Evolutionary conservation across 345 rosid species (phyloP).

Genomic region (Laguncularia racemosa): DNA sequence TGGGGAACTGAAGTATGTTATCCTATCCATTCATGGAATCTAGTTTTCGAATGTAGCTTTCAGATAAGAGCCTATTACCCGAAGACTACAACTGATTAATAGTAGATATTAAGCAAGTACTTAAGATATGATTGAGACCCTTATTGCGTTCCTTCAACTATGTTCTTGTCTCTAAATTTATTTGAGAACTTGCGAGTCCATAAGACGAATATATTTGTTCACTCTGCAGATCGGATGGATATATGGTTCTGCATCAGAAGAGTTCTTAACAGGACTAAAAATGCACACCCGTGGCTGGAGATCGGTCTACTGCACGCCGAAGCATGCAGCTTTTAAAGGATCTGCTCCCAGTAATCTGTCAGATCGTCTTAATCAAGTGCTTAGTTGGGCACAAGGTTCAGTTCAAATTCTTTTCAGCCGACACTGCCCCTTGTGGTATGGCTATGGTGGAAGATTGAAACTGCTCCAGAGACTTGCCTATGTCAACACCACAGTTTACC

Average conservation of each 20-base stretch:
- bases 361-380: slow-evolving; percentile 17
- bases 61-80: too few relatives aligned
- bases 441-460: slow-evolving; percentile 17
- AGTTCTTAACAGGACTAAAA: slow-evolving; percentile 35
- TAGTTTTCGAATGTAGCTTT: not conserved
- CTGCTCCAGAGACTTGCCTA: slow-evolving; percentile 24
- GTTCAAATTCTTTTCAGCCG: slow-evolving; percentile 17
- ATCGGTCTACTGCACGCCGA: slow-evolving; percentile 19
- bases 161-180: too few relatives aligned
- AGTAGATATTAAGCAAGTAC: too few relatives aligned
- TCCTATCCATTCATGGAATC: not conserved
- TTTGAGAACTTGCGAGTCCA: too few relatives aligned
- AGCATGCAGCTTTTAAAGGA: slow-evolving; percentile 8
- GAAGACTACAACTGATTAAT: too few relatives aligned
- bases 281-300: slow-evolving; percentile 27
- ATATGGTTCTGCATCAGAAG: slow-evolving; percentile 40
- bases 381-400: slow-evolving; percentile 17
- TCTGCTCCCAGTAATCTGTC: slow-evolving; percentile 9
- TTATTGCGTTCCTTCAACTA: too few relatives aligned
- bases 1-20: slow-evolving; percentile 20
- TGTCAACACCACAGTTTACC: slow-evolving; percentile 36
- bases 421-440: slow-evolving; percentile 40
- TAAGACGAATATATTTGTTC: not conserved
- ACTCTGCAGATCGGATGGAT: slow-evolving; percentile 21
- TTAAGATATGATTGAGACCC: too few relatives aligned